Base-by-base conservation (phyloP, 257 asterid genomes). In the Ocimum tenuiflorum region DNA sequence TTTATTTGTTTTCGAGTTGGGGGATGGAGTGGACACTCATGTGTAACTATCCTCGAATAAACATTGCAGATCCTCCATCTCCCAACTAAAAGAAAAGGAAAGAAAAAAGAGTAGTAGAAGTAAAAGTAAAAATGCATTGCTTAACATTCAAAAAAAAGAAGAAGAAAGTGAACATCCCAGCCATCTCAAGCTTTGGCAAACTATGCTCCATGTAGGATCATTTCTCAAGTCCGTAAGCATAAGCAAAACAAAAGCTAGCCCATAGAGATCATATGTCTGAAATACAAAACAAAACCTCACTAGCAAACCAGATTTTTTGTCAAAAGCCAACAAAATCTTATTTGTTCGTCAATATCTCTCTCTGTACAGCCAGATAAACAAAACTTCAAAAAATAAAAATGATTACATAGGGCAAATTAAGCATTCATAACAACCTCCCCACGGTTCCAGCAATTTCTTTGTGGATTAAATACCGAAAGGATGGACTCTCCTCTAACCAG, bases 381-480 rank as follows among this genome's bases (percentile, higher is more conserved):
- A 14, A 20, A 8, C 20, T 14, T 36, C 63, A 18, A 35, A 0
- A n/a, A 43, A 4, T 14, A 13, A 13, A n/a, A 13, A 60, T 70
- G 39, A 60, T 48, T 60, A 47, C 74, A 33, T 15, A 11, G 50
- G 49, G 31, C 59, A n/a, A 60, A 60, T 8, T 15, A 56, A 63
- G 49, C 64, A 17, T 39, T 48, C n/a, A 43, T 31, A 72, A 68
- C 10, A 48, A 66, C 35, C 60, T 39, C 13, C 74, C 75, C 65
- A 76, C 70, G 48, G 60, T 82, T 41, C 75, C 81, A 69, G 76
- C 74, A 46, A 63, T 72, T 66, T 84, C 86, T 47, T 79, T 75
- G 62, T 85, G 95, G 73, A 91, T 91, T 53, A 87, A 67, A 70
- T 83, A 89, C 42, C 96, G 82, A 71, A 89, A 89, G 15, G 86